Base-by-base conservation (phyloP, 768 basidiomycete genomes). In the Guyanaporus albipodus region DNA sequence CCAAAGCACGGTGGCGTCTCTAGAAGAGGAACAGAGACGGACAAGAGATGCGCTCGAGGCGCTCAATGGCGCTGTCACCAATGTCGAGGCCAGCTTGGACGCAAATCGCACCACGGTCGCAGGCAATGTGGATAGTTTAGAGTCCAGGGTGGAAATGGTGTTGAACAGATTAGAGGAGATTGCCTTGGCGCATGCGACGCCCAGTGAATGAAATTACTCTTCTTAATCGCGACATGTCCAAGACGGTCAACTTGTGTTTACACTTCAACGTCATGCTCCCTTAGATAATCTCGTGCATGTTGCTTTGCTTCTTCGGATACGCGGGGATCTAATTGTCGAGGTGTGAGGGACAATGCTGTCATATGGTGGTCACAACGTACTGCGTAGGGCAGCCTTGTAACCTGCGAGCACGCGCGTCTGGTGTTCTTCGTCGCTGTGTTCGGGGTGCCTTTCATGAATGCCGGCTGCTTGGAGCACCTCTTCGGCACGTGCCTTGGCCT, bases 21-120 rank as follows among this genome's bases (percentile, higher is more conserved):
- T 94, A 26, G 85, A 89, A 63, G 80, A 80, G 45, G 86, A 89
- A 50, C 87, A 93, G 57, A 74, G 73, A 42, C 77, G 78, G 51
- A 69, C 80, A 27, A 75, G 74, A 21, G 82, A 79, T 21, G 77
- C 77, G 22, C 71, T 93, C 26, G 73, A 74, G 22, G 87, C 91
- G 39, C 70, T 96, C 4, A 70, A 78, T 44, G 71, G 70, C 21
- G 87, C 94, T 0, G 74, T 95, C 6, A 67, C 72, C 15, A 76
- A 77, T 17, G 79, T 98, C 6, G 87, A 95, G 66, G 69, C 68
- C 41, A 94, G 90, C 56, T 58, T 97, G 37, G 74, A 79, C 42
- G 83, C 81, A 47, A 95, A 95, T 60, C 75, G 80, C 44, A 67
- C 59, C 4, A 78, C 85, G 12, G 81, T 91, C 11, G 80, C 80